These are phyloP conservation scores for Penicillium canescens DNA, from an alignment of 495 filamentous ascomycete genomes.

Conservation along the genomic window DNA sequence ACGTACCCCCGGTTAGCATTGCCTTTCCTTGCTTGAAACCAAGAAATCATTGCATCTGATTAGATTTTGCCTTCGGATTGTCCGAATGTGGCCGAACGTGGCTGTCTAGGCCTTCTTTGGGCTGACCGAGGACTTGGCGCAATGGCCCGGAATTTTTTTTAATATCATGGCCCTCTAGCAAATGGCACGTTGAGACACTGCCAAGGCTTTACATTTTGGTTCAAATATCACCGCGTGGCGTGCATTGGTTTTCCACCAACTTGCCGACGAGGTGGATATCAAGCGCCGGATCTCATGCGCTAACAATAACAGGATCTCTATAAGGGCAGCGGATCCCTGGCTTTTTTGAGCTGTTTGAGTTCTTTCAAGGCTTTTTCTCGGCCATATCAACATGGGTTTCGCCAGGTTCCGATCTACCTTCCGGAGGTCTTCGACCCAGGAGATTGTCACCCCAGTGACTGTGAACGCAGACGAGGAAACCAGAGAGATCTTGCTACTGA, in stretches of 20 bases:
- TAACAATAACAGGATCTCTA: neutral
- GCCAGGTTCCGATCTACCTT: constrained; percentile 12
- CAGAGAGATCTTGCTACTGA: constrained; percentile 7
- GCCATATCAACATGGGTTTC: constrained; percentile 1
- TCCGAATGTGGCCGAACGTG: neutral
- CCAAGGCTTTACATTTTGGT: constrained; percentile 3
- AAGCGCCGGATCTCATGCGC: neutral
- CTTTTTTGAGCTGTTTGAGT: constrained; percentile 2
- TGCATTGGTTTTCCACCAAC: constrained; percentile 6
- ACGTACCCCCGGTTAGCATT: neutral
- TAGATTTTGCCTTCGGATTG: constrained; percentile 1
- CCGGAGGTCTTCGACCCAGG: constrained; percentile 10
- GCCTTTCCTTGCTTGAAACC: neutral
- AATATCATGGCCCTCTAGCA: neutral
- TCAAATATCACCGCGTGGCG: constrained; percentile 1
- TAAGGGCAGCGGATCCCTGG: neutral
- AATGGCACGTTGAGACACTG: constrained; percentile 5
- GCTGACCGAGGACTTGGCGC: neutral
- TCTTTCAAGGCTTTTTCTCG: neutral
- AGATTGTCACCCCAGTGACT: constrained; percentile 4
- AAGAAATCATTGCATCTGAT: constrained; percentile 1
- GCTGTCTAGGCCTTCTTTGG: neutral
- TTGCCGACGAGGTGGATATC: constrained; percentile 2
- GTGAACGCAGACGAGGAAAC: neutral
- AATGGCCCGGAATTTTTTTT: neutral